Conservation (phyloP, 2,329 filamentous ascomycete genomes). For the Cladosporium velox region DNA sequence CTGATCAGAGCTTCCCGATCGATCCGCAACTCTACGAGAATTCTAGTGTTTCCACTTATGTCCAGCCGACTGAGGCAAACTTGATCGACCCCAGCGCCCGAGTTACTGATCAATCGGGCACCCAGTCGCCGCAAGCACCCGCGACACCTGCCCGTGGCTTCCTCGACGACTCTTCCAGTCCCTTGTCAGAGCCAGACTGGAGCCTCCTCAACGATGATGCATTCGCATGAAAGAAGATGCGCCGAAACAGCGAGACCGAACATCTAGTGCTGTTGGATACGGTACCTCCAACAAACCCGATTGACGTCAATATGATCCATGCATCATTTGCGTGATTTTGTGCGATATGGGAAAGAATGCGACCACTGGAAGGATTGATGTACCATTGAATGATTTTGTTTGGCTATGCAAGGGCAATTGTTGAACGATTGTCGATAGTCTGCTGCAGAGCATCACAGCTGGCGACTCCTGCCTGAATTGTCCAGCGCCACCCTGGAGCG, state of each 20-base stretch:
- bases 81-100: not conserved
- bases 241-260: not conserved
- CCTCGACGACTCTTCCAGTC: not conserved
- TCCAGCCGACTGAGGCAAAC: not conserved
- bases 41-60: not conserved
- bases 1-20: not conserved
- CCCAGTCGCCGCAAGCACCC: not conserved
- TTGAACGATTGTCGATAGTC: not conserved
- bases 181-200: slow-evolving; percentile 15
- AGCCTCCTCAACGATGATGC: not conserved
- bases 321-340: not conserved
- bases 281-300: not conserved
- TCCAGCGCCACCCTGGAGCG: not conserved
- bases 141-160: not conserved
- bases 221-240: not conserved
- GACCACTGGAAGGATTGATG: not conserved
- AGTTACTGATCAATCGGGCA: not conserved
- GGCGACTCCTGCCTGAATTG: not conserved
- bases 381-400: not conserved
- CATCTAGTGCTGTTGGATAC: not conserved
- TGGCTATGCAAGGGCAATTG: not conserved
- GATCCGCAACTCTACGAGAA: not conserved
- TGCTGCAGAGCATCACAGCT: not conserved
- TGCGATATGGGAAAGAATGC: not conserved
- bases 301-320: not conserved